Percentiles rank a stretch among this genome's conserved stretches.
Conservation (phyloP, 768 basidiomycete species). For the Russula brevipes region DNA sequence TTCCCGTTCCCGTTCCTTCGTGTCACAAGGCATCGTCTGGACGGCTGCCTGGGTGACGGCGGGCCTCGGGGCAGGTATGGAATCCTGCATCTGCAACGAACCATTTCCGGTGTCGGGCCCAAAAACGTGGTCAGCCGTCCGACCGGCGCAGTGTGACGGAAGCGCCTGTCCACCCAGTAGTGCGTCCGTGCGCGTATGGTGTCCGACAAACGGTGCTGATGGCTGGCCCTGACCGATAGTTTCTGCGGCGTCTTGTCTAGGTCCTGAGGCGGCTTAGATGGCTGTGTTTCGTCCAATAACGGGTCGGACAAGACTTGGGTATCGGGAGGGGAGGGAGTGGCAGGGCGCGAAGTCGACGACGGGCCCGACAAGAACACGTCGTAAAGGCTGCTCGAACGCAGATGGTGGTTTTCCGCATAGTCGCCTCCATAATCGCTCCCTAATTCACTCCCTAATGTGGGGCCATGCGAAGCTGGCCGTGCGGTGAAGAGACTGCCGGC, state of each 20-base stretch:
- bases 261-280: slow-evolving; percentile 19
- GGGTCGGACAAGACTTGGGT: slow-evolving; percentile 12
- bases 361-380: slow-evolving; percentile 35
- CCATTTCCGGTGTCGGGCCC: background rate
- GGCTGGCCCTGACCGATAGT: slow-evolving; percentile 24
- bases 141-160: slow-evolving; percentile 33
- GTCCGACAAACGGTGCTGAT: slow-evolving; percentile 36
- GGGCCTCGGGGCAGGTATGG: background rate
- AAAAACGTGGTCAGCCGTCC: background rate
- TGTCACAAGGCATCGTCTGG: background rate
- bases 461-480: slow-evolving; percentile 23
- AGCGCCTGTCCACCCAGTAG: slow-evolving; percentile 56
- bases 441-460: slow-evolving; percentile 54
- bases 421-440: slow-evolving; percentile 48
- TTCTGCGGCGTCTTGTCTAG: slow-evolving; percentile 23
- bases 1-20: background rate
- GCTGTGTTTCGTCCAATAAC: slow-evolving; percentile 23
- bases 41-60: slow-evolving; percentile 7
- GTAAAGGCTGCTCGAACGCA: slow-evolving; percentile 52
- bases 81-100: background rate
- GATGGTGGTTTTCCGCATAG: slow-evolving; percentile 41
- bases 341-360: slow-evolving; percentile 27
- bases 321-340: slow-evolving; percentile 13
- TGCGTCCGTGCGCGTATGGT: slow-evolving; percentile 55
- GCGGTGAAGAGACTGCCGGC: slow-evolving; percentile 10